Evolutionary conservation across 1,284 basidiomycete species (phyloP), one percentile per base, ranked within the genome.

Genomic region (Stygiomarasmius scandens): DNA sequence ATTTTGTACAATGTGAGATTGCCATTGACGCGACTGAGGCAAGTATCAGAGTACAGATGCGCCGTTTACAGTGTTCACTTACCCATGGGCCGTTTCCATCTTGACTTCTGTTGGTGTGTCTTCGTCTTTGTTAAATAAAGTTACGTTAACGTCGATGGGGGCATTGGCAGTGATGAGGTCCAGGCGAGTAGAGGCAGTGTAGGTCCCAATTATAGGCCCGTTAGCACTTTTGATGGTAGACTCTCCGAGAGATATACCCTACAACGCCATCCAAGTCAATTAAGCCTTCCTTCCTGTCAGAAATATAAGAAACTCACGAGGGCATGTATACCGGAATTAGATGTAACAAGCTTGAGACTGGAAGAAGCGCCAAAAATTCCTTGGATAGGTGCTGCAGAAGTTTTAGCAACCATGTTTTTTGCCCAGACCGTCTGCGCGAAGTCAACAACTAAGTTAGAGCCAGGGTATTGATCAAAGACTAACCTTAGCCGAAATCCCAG

Each of bases 171-270:
- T 78, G 19, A 51, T 24, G 20, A 85, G 59, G 2, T 61, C 62
- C 16, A 84, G 70, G 6, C 61, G 63, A 1, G 67, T 68, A 6
- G 69, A 64, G 11, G 68, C 63, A 25, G 71, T 72, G 68, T 77
- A 80, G n/a, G 67, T 67, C 20, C 82, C 84, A 4, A 67, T 58
- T 58, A 84, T 76, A 11, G 63, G 58, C 22, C 70, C 72, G 41
- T 80, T 76, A 1, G 67, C 43, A 1, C 74, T 71, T 14, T 60
- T 56, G 44, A 82, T 59, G 4, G 32, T 52, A 10, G 69, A 72
- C 8, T 63, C 58, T 0, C 68, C 64, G 0, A 70, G 72, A 10
- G 64, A 58, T 38, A 81, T 52, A 11, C 74, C 73, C 82, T 82
- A 32, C 12, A 51, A 1, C n/a, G 12, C 46, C 46, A 11, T n/a